Evolutionary conservation across 371 early-diverging fungal species (phyloP), one percentile per base, ranked within the genome.

Genomic region (Fennellomyces sp.): DNA sequence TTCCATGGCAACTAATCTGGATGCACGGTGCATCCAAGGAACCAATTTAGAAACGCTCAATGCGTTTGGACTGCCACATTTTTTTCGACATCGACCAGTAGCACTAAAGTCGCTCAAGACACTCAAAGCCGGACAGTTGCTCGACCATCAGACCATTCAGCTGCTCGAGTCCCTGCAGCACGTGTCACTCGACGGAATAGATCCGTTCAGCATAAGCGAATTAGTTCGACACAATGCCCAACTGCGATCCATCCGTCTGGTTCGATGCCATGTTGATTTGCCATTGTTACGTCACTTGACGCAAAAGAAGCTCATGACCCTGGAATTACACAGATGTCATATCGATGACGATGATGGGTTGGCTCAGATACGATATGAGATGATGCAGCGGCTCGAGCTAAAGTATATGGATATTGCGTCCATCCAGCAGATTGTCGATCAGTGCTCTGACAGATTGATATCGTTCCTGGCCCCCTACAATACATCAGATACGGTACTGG

Each of bases 1-100:
- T 23, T 25, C 59, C 35, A 48, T 59, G 49, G 59, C 59, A 0
- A 59, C 59, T 27, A 26, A 26, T 3, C 12, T 59, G 19, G 25
- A 19, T 7, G 50, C 51, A 25, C 21, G 36, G 21, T 48, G 42
- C 23, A 33, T 57, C n/a, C 35, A 31, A 5, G 21, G 21, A 52
- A 15, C 30, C 0, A 7, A 33, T 12, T 52, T 52, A 31, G 21
- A 52, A 2, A 29, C 19, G 27, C 55, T 54, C 11, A 27, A 38
- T 2, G 39, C 28, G 5, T 27, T 54, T 7, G 35, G 35, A 10
- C 2, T 54, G 10, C n/a, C 41, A 26, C 41, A 0, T 39, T 35
- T 54, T 19, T 54, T 54, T 5, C 51, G 51, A n/a, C 15, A 31
- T 28, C 13, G 51, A 50, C 51, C 30, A 10, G 17, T 4, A 19